phyloP scores from a whole-genome alignment of 2,329 filamentous ascomycete species.

The Aureobasidium sp. region DNA sequence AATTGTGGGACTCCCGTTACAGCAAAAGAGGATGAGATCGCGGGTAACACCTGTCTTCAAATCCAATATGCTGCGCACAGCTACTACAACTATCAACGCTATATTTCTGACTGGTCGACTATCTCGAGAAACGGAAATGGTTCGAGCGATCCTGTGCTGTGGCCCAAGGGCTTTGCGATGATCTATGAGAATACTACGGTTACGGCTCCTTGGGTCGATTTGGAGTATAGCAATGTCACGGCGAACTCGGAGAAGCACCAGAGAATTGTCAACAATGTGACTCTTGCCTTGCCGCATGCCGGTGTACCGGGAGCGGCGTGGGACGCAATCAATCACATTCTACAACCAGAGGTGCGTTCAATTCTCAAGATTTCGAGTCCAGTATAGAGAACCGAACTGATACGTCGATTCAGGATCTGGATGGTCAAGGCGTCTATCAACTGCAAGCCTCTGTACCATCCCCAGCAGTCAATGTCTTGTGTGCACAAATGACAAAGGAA shows the following conservation, averaged over 20 bases:
- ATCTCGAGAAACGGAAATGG: slow-evolving; percentile 38
- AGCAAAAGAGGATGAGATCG: slow-evolving; percentile 16
- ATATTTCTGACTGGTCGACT: slow-evolving; percentile 47
- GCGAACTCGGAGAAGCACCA: slow-evolving; percentile 44
- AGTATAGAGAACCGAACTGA: neutral
- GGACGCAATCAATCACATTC: slow-evolving; percentile 52
- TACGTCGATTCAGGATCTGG: slow-evolving; percentile 29
- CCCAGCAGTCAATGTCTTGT: slow-evolving; percentile 63
- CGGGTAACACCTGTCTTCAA: slow-evolving; percentile 52
- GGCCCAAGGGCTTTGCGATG: slow-evolving; percentile 54
- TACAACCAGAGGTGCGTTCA: slow-evolving; percentile 56
- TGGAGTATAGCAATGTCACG: slow-evolving; percentile 39
- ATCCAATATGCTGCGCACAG: slow-evolving; percentile 61
- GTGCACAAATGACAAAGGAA: slow-evolving; percentile 51
- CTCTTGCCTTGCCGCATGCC: slow-evolving; percentile 67
- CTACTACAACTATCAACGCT: slow-evolving; percentile 61
- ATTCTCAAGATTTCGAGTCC: too few species aligned
- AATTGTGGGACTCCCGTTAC: slow-evolving; percentile 56
- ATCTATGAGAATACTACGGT: slow-evolving; percentile 67
- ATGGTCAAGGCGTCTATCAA: slow-evolving; percentile 59
- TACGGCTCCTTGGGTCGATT: slow-evolving; percentile 58
- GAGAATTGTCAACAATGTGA: slow-evolving; percentile 65
- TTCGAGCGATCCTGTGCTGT: slow-evolving; percentile 33
- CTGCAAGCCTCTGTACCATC: slow-evolving; percentile 61
- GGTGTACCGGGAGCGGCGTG: slow-evolving; percentile 58